These are phyloP conservation scores for Sanguinoderma infundibulare DNA, from an alignment of 1,284 basidiomycete species.

Conservation along the genomic window DNA sequence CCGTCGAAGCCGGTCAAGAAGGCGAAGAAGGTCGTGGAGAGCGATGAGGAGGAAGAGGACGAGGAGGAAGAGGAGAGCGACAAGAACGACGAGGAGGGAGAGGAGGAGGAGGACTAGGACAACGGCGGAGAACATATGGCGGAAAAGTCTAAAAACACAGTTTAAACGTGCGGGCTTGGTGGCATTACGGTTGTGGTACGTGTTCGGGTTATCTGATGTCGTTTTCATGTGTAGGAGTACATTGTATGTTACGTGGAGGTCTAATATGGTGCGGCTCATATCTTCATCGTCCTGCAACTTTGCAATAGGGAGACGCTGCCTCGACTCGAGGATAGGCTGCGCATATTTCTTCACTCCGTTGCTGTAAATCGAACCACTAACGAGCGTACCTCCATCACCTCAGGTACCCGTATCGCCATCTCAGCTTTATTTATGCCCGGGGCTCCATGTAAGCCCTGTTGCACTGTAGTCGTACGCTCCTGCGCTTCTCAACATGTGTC, in stretches of 20 bases:
- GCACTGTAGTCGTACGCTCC: no score
- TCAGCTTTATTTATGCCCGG: no score
- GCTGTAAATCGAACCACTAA: no score
- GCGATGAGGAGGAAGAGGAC: constrained; percentile 30
- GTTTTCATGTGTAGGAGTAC: background rate
- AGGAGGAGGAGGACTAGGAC: constrained; percentile 30
- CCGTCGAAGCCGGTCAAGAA: constrained; percentile 21
- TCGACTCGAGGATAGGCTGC: constrained; percentile 48
- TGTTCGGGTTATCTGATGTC: background rate
- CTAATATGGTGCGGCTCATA: background rate
- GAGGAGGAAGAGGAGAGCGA: constrained; percentile 22
- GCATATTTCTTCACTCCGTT: constrained; percentile 16
- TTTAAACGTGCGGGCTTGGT: background rate
- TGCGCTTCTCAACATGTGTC: no score
- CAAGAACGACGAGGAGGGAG: constrained; percentile 26
- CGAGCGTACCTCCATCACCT: no score
- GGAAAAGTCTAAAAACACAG: background rate
- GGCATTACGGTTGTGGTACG: background rate
- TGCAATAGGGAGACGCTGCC: constrained; percentile 40
- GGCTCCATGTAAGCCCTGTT: no score
- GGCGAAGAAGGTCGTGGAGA: constrained; percentile 31
- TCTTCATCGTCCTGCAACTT: constrained; percentile 28
- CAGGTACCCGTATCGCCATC: no score
- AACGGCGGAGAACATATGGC: constrained; percentile 15
- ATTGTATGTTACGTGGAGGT: constrained; percentile 3